These are phyloP conservation scores for Trichophyton equinum DNA, from an alignment of 2,329 filamentous ascomycete species.

Conservation along the genomic window DNA sequence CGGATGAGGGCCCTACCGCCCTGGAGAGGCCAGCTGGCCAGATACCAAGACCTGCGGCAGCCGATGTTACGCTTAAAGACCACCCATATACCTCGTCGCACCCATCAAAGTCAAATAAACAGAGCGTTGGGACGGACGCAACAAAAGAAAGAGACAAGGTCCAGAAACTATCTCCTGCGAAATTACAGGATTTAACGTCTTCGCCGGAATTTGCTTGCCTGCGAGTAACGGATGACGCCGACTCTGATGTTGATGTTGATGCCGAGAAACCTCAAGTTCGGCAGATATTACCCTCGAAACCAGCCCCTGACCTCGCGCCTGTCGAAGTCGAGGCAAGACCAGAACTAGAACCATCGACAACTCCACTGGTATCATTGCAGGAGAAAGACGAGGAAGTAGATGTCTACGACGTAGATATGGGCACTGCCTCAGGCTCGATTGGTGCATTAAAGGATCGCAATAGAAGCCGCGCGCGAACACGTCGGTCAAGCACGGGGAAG, in stretches of 20 bases:
- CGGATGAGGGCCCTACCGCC: not conserved
- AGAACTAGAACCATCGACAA: not conserved
- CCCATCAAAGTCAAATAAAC: not conserved
- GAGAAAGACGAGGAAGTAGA: constrained; percentile 2
- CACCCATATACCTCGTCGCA: not conserved
- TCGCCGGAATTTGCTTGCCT: constrained; percentile 44
- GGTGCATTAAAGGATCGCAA: constrained; percentile 6
- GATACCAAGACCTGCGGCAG: constrained; percentile 2
- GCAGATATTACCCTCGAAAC: not conserved
- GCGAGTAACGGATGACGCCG: constrained; percentile 15
- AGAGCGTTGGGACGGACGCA: not conserved
- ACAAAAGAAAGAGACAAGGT: not conserved
- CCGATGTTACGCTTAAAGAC: not conserved
- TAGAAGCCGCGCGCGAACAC: constrained; percentile 5
- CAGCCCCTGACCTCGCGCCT: constrained; percentile 1
- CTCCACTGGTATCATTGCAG: not conserved
- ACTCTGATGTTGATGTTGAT: constrained; percentile 18
- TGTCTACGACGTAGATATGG: constrained; percentile 4
- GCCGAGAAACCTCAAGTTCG: constrained; percentile 15
- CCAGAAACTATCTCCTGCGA: constrained; percentile 42
- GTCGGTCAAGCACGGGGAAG: constrained; percentile 13
- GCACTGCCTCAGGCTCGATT: constrained; percentile 1
- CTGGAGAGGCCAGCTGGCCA: constrained; percentile 12
- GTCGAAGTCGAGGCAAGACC: constrained; percentile 11
- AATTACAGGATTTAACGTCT: constrained; percentile 43